Evolutionary conservation across 2,329 filamentous ascomycete genomes (phyloP).

Genomic region (Phaeosphaeriaceae sp.): DNA sequence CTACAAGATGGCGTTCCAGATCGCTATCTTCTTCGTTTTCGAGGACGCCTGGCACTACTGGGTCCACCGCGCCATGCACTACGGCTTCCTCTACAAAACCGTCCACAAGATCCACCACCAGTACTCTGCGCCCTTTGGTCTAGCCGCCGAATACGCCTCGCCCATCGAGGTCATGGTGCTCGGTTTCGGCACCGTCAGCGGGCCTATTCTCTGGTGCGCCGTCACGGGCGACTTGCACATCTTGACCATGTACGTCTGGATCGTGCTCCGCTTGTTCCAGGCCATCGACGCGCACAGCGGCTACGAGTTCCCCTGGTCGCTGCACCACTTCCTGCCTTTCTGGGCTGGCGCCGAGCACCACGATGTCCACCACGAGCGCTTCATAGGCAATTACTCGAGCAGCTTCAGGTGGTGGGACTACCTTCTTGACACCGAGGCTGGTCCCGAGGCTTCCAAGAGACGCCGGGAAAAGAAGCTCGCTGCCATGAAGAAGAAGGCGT

Average conservation of each 20-base stretch:
- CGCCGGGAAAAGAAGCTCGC: constrained; percentile 79
- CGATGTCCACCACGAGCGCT: constrained; percentile 96
- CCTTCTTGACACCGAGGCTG: constrained; percentile 89
- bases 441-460: constrained; percentile 82
- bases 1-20: constrained; percentile 88
- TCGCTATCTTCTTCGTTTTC: constrained; percentile 90
- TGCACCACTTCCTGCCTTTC: constrained; percentile 95
- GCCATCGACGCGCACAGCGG: constrained; percentile 97
- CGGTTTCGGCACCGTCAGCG: constrained; percentile 82
- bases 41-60: constrained; percentile 99
- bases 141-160: constrained; percentile 96
- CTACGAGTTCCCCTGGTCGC: constrained; percentile 97
- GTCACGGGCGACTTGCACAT: constrained; percentile 90
- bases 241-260: constrained; percentile 98
- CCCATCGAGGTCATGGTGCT: constrained; percentile 97
- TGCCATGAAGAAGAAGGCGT: no score
- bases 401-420: constrained; percentile 99
- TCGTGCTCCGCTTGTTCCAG: constrained; percentile 90
- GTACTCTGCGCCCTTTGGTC: constrained; percentile 95
- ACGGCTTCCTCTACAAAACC: constrained; percentile 85
- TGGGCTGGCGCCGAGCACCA: constrained; percentile 98
- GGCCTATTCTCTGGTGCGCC: constrained; percentile 82
- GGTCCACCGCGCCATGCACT: constrained; percentile 90
- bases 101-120: constrained; percentile 99
- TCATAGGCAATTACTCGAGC: constrained; percentile 97